Percentiles rank a stretch among this genome's conserved stretches.
phyloP scores from a whole-genome alignment of 1,284 basidiomycete genomes.

The Abortiporus biennis region DNA sequence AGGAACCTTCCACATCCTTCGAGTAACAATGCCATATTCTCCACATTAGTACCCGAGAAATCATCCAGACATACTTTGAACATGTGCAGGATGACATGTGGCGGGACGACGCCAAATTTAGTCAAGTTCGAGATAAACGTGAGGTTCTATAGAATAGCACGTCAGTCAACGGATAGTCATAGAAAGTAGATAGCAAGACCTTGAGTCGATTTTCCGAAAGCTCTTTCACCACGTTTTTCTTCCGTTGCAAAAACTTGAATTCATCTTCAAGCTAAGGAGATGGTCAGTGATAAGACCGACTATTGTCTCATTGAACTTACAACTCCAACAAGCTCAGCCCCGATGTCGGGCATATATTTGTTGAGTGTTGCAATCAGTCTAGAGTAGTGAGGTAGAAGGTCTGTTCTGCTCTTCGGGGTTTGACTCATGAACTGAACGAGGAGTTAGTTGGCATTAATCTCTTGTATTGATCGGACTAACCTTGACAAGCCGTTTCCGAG shows the following conservation, averaged over 20 bases:
- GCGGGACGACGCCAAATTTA: conserved; percentile 92
- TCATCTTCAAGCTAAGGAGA: conserved; percentile 84
- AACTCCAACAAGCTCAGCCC: conserved; percentile 71
- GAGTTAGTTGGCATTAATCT: not conserved
- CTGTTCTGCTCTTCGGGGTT: conserved; percentile 84
- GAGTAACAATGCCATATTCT: conserved; percentile 87
- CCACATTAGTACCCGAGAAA: conserved; percentile 88
- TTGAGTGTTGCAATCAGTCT: conserved; percentile 85
- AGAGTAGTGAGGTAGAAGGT: conserved; percentile 92
- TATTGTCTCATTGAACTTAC: conserved; percentile 40
- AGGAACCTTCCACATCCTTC: conserved; percentile 95
- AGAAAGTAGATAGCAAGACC: conserved; percentile 32
- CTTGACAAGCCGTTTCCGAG: conserved; percentile 84
- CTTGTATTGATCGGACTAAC: too few relatives aligned
- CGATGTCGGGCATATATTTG: conserved; percentile 92
- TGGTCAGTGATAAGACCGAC: not conserved
- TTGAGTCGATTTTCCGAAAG: conserved; percentile 81
- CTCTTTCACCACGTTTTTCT: conserved; percentile 89
- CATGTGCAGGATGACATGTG: conserved; percentile 90
- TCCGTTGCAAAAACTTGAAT: conserved; percentile 93
- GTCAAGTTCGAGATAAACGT: conserved; percentile 88
- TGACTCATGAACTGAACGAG: conserved; percentile 69
- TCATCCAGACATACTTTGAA: conserved; percentile 98
- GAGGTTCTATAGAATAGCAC: conserved; percentile 58
- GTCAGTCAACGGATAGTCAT: not conserved